Percentiles rank a stretch among this genome's conserved stretches.
These are phyloP conservation scores for Arabidopsis arenosa DNA, from an alignment of 345 rosid species.

Conservation along the genomic window DNA sequence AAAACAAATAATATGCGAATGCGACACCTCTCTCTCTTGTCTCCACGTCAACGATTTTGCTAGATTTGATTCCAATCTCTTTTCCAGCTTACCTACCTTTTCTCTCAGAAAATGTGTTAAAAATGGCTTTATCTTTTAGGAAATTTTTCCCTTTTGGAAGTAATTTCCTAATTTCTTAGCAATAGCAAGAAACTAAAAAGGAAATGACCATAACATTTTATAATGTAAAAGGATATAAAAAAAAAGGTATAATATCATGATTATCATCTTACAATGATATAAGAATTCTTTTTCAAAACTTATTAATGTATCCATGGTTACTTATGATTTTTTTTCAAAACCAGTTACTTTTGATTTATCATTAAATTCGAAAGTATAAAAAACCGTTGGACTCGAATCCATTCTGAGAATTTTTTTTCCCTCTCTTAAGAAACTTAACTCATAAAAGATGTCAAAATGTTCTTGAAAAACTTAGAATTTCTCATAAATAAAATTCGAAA, in stretches of 20 bases:
- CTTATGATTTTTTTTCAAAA: neutral
- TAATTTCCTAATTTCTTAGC: neutral
- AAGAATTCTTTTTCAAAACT: neutral
- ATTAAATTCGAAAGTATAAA: neutral
- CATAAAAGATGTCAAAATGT: neutral
- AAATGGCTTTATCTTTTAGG: neutral
- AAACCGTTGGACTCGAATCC: neutral
- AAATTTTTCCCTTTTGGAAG: neutral
- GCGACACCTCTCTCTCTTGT: slow-evolving; percentile 34
- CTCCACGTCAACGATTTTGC: slow-evolving; percentile 42
- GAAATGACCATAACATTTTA: neutral
- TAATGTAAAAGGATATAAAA: neutral
- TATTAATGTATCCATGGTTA: neutral
- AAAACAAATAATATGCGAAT: slow-evolving; percentile 32
- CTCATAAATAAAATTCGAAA: neutral
- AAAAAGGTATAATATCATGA: neutral
- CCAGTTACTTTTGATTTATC: neutral
- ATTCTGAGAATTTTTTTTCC: too few species aligned
- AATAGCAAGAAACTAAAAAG: neutral
- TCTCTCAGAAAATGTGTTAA: neutral
- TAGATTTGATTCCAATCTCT: slow-evolving; percentile 32
- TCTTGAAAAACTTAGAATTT: neutral
- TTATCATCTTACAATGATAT: slow-evolving; percentile 10
- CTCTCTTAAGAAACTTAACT: too few species aligned
- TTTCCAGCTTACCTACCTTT: slow-evolving; percentile 11